Percentiles rank a stretch among this genome's conserved stretches.
These are phyloP conservation scores for Leishmania lainsoni DNA, from an alignment of 208 protist genomes.

Conservation along the genomic window DNA sequence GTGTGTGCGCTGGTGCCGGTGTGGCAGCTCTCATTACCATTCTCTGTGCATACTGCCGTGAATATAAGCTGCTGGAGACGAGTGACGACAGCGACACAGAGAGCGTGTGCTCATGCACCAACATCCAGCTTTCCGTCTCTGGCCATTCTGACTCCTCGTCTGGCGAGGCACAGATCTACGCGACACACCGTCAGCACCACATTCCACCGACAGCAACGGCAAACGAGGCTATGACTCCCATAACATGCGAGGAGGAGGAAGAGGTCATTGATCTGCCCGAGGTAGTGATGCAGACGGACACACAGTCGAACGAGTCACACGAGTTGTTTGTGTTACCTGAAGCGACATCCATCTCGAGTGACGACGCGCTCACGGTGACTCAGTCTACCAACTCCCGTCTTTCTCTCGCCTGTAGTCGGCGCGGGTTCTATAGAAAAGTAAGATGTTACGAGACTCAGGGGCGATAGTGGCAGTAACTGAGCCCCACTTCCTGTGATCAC, in stretches of 20 bases:
- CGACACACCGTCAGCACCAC: background rate
- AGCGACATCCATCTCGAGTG: background rate
- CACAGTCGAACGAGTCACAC: background rate
- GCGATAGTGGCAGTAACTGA: background rate
- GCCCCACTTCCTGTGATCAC: background rate
- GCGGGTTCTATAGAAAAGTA: background rate
- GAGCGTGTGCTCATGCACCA: slow-evolving; percentile 11
- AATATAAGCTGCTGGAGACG: slow-evolving; percentile 27
- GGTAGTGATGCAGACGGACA: background rate
- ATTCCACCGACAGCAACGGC: background rate
- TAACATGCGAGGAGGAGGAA: background rate
- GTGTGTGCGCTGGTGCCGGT: slow-evolving; percentile 11
- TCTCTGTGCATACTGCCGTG: slow-evolving; percentile 16
- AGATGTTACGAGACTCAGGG: background rate
- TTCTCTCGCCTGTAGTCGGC: background rate
- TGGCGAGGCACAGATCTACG: background rate
- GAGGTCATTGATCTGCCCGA: background rate
- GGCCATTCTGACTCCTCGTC: background rate
- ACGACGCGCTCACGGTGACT: background rate
- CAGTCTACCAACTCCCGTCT: background rate
- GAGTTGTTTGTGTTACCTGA: background rate
- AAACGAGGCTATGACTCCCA: background rate
- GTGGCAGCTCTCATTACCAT: slow-evolving; percentile 17
- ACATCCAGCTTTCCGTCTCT: background rate
- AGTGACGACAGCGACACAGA: slow-evolving; percentile 22